phyloP scores from a whole-genome alignment of 2,329 filamentous ascomycete genomes.

The Hymenoscyphus fraxineus region DNA sequence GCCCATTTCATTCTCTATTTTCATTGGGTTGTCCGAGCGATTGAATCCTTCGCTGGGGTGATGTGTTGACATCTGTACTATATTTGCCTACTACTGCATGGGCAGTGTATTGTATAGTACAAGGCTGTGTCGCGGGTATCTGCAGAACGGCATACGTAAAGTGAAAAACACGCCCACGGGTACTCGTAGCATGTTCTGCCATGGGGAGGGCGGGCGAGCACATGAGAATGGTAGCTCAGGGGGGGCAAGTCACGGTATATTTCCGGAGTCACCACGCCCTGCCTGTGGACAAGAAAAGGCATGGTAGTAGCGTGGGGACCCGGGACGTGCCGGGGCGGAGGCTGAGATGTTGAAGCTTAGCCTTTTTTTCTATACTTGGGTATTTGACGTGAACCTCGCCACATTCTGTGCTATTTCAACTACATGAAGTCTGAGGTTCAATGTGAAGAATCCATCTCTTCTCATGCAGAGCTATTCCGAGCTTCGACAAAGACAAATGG shows the following conservation, averaged over 20 bases:
- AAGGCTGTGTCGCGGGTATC: slow-evolving; percentile 6
- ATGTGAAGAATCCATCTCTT: not conserved
- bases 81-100: not conserved
- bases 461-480: not conserved
- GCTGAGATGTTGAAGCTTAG: not conserved
- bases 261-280: not conserved
- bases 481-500: not conserved
- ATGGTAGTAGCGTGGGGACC: not conserved
- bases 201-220: not conserved
- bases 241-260: not conserved
- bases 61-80: not conserved
- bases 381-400: not conserved
- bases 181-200: not conserved
- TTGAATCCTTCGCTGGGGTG: slow-evolving; percentile 4
- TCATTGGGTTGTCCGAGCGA: not conserved
- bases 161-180: not conserved
- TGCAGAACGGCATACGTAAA: not conserved
- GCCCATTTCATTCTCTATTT: not conserved
- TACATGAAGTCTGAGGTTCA: not conserved
- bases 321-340: not conserved
- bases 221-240: not conserved
- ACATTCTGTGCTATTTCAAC: not conserved
- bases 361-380: not conserved
- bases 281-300: not conserved
- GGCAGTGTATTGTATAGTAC: slow-evolving; percentile 4